Evolutionary conservation across 148 eudicot genomes (phyloP), one percentile per base, ranked within the genome.

Genomic region (Nyssa sinensis): DNA sequence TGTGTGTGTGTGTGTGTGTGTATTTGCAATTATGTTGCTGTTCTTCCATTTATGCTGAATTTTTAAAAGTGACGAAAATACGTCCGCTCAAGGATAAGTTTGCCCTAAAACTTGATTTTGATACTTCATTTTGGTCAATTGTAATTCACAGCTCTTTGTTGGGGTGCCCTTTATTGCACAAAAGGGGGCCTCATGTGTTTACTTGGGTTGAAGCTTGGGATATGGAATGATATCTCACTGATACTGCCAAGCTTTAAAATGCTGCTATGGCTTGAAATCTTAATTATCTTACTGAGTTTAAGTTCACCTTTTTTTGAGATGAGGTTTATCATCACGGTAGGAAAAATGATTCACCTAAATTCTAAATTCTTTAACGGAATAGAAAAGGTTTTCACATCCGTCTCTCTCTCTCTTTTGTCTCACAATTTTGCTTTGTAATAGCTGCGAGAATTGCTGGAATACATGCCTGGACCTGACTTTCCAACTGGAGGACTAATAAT

Each of bases 391-490:
- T 33, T 6, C 7, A 21, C 23, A 11, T 4, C 53, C 51, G 72
- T 29, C 5, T 55, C 55, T 58, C 21, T 28, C 23, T 58, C 21
- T 17, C 23, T 31, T 62, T 25, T 41, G 41, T 59, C 57, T 53
- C 32, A 63, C 23, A 24, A 60, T 37, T 68, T 35, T 66, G 28
- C 29, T 77, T 75, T 82, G 66, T 75, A 39, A 72, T 76, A 95
- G 98, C 86, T 95, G 77, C 94, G 90, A 78, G 98, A 95, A 76
- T 66, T 95, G 88, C 84, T 95, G 84, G 98, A 92, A 79, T 91
- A 81, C 92, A 87, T 95, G 98, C 98, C 98, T 64, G 98, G 93
- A 76, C 98, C 98, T 53, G 98, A 95, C 79, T 95, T 95, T 68
- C 98, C 98, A 27, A 95, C 97, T 63, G 98, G 98, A 75, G 98